These are phyloP conservation scores for Erythrobasidium hasegawianum DNA, from an alignment of 1,284 basidiomycete species.

Conservation along the genomic window DNA sequence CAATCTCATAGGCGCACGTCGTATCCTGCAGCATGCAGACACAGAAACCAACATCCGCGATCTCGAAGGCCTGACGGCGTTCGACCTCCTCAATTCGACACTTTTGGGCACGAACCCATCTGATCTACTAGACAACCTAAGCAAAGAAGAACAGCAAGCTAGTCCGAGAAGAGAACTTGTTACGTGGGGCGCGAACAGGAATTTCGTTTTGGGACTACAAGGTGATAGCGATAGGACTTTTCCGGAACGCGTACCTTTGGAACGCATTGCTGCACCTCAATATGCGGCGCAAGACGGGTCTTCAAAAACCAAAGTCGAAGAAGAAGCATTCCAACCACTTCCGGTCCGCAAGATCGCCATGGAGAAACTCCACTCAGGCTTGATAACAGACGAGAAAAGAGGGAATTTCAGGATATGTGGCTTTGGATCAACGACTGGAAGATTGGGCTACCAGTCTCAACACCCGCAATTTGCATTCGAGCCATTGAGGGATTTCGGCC, in stretches of 20 bases:
- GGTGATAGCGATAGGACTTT: conserved; percentile 72
- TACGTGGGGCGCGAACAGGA: conserved; percentile 84
- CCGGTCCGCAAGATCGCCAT: conserved; percentile 67
- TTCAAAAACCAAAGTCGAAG: neutral
- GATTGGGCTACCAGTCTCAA: conserved; percentile 55
- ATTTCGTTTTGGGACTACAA: conserved; percentile 65
- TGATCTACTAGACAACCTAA: conserved; percentile 32
- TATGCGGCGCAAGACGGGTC: conserved; percentile 22
- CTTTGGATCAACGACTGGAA: conserved; percentile 66
- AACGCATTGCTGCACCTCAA: conserved; percentile 45
- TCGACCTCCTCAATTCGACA: conserved; percentile 90
- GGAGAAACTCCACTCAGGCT: conserved; percentile 76
- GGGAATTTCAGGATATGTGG: conserved; percentile 80
- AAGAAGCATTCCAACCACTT: conserved; percentile 58
- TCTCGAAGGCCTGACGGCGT: conserved; percentile 78
- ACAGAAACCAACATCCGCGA: conserved; percentile 76
- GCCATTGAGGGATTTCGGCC: conserved; percentile 60
- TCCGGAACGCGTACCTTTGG: conserved; percentile 72
- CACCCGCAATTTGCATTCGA: conserved; percentile 73
- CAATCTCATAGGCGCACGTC: conserved; percentile 71
- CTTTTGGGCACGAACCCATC: conserved; percentile 56
- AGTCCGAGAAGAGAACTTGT: conserved; percentile 66
- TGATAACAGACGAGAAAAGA: conserved; percentile 67
- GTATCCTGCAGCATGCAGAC: conserved; percentile 71
- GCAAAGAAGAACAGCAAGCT: conserved; percentile 37